Conservation (phyloP, 306 rosid genomes). For the Vicia faba region DNA sequence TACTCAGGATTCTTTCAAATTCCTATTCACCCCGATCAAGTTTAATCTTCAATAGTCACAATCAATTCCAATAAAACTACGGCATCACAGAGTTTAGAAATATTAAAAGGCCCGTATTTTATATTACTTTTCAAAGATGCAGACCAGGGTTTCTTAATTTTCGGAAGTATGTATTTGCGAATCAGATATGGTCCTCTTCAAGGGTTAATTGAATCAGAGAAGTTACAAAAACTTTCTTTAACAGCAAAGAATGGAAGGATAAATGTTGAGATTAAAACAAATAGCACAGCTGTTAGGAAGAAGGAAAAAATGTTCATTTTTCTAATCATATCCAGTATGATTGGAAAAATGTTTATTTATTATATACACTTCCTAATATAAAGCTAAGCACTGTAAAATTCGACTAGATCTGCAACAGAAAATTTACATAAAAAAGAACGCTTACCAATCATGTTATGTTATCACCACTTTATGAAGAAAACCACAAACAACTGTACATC, state of each 20-base stretch:
- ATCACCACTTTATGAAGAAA: constrained; percentile 28
- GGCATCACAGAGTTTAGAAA: background rate
- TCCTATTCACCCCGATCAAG: too few species aligned
- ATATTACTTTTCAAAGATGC: constrained; percentile 12
- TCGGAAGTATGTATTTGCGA: constrained; percentile 1
- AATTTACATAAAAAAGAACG: constrained; percentile 44
- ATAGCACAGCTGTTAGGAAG: background rate
- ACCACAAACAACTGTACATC: constrained; percentile 33
- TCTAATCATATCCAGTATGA: background rate
- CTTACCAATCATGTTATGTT: constrained; percentile 29
- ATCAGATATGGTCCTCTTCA: constrained; percentile 18
- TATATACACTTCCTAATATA: constrained; percentile 2
- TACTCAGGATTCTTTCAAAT: too few species aligned
- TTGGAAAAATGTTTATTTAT: background rate
- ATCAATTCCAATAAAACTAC: constrained; percentile 7
- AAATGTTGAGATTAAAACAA: background rate
- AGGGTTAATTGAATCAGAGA: constrained; percentile 9
- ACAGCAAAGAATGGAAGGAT: constrained; percentile 7
- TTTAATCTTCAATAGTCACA: background rate
- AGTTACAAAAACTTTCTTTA: constrained; percentile 9
- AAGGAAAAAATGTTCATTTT: background rate
- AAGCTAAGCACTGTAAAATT: background rate
- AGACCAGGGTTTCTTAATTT: constrained; percentile 7
- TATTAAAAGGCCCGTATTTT: constrained; percentile 12
- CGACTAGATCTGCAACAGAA: background rate